Evolutionary conservation across 2,329 filamentous ascomycete genomes (phyloP).

Genomic region (Beauveria varroae): DNA sequence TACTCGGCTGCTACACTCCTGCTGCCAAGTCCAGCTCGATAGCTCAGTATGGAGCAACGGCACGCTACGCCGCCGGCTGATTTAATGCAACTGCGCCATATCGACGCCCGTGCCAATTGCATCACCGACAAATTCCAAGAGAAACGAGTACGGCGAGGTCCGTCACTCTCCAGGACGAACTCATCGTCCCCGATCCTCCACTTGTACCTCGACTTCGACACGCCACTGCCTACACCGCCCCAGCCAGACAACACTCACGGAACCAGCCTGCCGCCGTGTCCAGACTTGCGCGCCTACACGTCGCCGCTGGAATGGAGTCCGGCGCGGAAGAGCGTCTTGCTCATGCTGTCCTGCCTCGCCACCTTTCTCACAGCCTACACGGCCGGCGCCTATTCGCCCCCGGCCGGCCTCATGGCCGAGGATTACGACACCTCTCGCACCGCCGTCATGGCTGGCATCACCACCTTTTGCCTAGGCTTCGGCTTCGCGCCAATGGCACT

Average conservation of each 20-base stretch:
- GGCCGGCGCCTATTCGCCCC: constrained; percentile 72
- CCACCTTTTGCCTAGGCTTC: constrained; percentile 75
- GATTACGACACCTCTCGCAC: constrained; percentile 59
- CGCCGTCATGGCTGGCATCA: constrained; percentile 69
- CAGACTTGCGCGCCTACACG: constrained; percentile 57
- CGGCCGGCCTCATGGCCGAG: constrained; percentile 54
- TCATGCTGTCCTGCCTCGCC: constrained; percentile 67
- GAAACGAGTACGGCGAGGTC: background rate
- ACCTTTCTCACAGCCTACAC: constrained; percentile 74
- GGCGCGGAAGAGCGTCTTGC: constrained; percentile 60
- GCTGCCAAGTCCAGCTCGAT: background rate
- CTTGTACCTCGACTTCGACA: constrained; percentile 35
- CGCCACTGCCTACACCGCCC: constrained; percentile 25
- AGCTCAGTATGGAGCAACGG: background rate
- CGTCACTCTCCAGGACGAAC: constrained; percentile 5
- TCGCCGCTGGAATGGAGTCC: constrained; percentile 69
- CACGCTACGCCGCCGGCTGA: background rate
- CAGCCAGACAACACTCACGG: constrained; percentile 16
- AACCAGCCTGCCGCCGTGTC: constrained; percentile 44
- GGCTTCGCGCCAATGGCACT: constrained; percentile 79
- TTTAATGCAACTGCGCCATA: background rate
- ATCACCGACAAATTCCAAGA: background rate
- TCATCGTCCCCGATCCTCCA: constrained; percentile 25
- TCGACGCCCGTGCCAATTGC: background rate
- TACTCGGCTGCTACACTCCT: background rate